Conservation (phyloP, 305 asterid species). For the Fraxinus baroniana region DNA sequence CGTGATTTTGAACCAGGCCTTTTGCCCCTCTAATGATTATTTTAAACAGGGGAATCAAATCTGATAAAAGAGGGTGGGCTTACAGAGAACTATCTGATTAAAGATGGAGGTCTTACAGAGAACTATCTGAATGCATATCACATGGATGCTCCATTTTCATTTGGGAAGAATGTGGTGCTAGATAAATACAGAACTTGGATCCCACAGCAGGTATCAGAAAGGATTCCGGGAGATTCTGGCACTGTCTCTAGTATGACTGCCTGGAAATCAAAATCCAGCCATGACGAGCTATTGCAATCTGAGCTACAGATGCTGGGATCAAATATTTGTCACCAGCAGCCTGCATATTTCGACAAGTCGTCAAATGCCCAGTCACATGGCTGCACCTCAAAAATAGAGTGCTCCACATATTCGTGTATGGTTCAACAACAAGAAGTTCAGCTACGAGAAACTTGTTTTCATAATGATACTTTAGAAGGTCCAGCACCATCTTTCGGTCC, state of each 20-base stretch:
- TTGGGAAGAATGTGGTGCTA: slow-evolving; percentile 19
- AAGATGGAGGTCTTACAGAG: neutral
- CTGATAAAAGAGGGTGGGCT: slow-evolving; percentile 16
- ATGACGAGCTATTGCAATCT: slow-evolving; percentile 16
- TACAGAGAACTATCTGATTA: slow-evolving; percentile 12
- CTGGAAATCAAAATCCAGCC: slow-evolving; percentile 15
- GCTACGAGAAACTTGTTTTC: neutral
- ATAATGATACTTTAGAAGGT: neutral
- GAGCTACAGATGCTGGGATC: slow-evolving; percentile 20
- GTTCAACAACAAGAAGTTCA: slow-evolving; percentile 22
- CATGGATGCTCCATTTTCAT: slow-evolving; percentile 25
- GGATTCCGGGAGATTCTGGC: slow-evolving; percentile 24
- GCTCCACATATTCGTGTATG: slow-evolving; percentile 12
- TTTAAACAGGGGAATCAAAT: slow-evolving; percentile 24
- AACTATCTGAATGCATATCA: slow-evolving; percentile 28
- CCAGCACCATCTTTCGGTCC: slow-evolving; percentile 3
- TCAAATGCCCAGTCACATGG: slow-evolving; percentile 25
- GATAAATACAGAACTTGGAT: slow-evolving; percentile 24
- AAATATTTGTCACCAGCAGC: slow-evolving; percentile 20
- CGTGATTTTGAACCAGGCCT: neutral
- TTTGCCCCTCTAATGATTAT: slow-evolving; percentile 5
- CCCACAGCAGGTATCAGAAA: slow-evolving; percentile 18
- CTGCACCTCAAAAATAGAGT: slow-evolving; percentile 18
- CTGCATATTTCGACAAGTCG: slow-evolving; percentile 24
- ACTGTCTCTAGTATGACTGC: slow-evolving; percentile 24